Evolutionary conservation across 1,139 yeast species (phyloP), one percentile per base, ranked within the genome.

Genomic region (Candida tunisiensis): DNA sequence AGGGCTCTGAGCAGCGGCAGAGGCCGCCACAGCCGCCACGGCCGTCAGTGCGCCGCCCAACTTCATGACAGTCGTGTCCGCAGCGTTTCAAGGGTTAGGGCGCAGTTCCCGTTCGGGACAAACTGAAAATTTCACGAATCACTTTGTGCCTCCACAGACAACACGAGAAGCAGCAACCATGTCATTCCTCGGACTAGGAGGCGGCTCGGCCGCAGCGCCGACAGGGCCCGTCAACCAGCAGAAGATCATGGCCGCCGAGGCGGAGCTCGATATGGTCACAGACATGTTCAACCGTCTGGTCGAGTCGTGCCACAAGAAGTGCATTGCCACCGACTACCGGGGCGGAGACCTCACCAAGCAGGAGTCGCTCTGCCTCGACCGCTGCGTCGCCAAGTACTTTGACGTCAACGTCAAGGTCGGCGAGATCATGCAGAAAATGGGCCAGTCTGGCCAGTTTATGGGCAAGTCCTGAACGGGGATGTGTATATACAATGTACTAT

Each of bases 341-440:
- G 91, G 80, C 33, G 78, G 88, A 31, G 91, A 77, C 19, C 63
- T 88, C 39, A 67, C 66, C 57, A 82, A 80, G 62, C 73, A 66
- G 45, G 98, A 88, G 58, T 71, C 88, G 25, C 64, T 80, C 32
- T 88, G 99, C 55, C 66, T 91, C 41, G 99, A 88, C 60, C 74
- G 98, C 64, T 88, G 99, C 61, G 98, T 88, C 36, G 71, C 93
- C 45, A 88, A 88, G 57, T 88, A 88, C 58, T 91, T 91, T 44
- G 95, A 83, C 45, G 83, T 93, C 40, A 88, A 88, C 53, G 91
- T 82, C 39, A 79, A 83, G 60, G 94, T 91, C 38, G 96, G 96
- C 41, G 96, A 85, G 51, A 32, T 37, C 52, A 74, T 74, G 83
- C 83, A 74, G 57, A 65, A 69, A 47, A 55, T 74, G 54, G 85